Base-by-base conservation (phyloP, 1,284 basidiomycete species). In the Microbotryum silenes-acaulis region DNA sequence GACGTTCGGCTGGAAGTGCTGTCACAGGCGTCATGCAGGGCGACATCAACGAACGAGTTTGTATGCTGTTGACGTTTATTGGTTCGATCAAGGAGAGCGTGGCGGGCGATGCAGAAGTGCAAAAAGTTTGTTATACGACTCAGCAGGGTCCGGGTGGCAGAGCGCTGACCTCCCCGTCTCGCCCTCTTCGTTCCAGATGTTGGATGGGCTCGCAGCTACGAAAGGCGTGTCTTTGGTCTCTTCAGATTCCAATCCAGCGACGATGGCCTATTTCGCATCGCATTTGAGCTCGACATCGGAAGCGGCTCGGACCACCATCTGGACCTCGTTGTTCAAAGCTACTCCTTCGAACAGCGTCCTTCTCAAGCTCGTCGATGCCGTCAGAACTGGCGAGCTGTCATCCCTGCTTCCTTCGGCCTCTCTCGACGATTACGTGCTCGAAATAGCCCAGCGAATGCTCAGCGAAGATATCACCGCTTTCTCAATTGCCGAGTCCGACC, bases 391-490 rank as follows among this genome's bases (percentile, higher is more conserved):
- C 0, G 25, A 23, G 1, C 57, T 68, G 6, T 55, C 54, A 4
- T 37, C n/a, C 2, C 47, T 56, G 4, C 57, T 67, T 1, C 63
- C 64, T 3, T 57, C 46, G 4, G 68, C 64, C 0, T 47, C 29
- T 1, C 56, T 66, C 3, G 68, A 70, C 44, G 50, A 62, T n/a
- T 47, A 60, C 23, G 59, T 66, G 16, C 31, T 49, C 2, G 33
- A 56, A 12, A 31, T 65, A 6, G 68, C 66, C 1, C 4, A 27
- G 1, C 44, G 42, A 7, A 57, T 60, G 6, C 31, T 70, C 3
- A 51, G 58, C 3, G 51, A 49, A 14, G 31, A 48, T 3, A 50
- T 47, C 20, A n/a, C 44, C 0, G 23, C 25, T 3, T 37, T 25
- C 8, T 23, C 57, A 0, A 6, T n/a, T 0, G 60, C 51, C 27